Base-by-base conservation (phyloP, 441 rosid genomes). In the Gossypium aridum region DNA sequence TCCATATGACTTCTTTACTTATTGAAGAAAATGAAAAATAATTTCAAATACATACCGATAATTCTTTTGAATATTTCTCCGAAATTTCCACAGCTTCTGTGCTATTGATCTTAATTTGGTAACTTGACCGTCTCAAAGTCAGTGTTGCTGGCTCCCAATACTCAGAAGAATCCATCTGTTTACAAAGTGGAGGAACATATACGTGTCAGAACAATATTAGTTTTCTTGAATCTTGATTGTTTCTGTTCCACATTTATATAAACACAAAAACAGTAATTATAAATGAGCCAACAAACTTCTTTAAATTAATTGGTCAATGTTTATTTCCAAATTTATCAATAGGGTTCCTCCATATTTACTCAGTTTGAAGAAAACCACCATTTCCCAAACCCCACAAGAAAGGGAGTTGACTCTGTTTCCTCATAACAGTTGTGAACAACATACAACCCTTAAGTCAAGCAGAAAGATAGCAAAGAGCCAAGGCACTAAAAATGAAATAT, bases 91-190 rank as follows among this genome's bases (percentile, higher is more conserved):
- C 76, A 77, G 76, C 75, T 75, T 85, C 91, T 8, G 78, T 77
- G 72, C 80, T 80, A 28, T 77, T 82, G 71, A 85, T 83, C 84
- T 82, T 93, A 28, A 96, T 87, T 79, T 91, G 96, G 83, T 84
- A 92, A 80, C 85, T 81, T 13, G 97, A 86, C 68, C 80, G 77
- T 80, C 76, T 84, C 88, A 96, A 84, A 45, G 54, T 74, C 49
- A 93, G 79, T 45, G 85, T 83, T 31, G 95, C 86, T 1, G 87
- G 84, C 79, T 84, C 92, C 99, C 98, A 93, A 55, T 85, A 87
- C 72, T 93, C 96, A 47, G 96, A 76, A 80, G 92, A 86, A 81
- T 91, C 92, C 65, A 77, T 83, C 97, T 93, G 84, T 72, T 6
- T 3, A 70, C 59, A 70, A n/a, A 51, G 34, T 19, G 12, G 9